Conservation (phyloP, 2,329 filamentous ascomycete genomes). For the Catunica adiposa region DNA sequence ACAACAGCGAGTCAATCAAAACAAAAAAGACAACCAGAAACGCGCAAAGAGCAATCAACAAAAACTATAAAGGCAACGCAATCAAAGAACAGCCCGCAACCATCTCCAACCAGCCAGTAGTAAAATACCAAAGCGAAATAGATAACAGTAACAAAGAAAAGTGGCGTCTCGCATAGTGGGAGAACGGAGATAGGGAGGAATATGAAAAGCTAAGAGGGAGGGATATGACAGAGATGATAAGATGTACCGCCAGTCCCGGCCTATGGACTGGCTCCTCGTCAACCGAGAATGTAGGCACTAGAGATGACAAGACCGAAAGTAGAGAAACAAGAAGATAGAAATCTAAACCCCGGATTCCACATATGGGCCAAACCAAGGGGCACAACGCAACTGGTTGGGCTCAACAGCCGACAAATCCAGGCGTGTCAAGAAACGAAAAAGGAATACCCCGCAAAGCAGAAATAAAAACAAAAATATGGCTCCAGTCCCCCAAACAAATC, state of each 20-base stretch:
- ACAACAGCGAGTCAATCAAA: constrained; percentile 7
- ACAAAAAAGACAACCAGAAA: neutral
- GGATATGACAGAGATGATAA: neutral
- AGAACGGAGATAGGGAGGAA: neutral
- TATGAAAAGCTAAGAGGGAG: too few relatives aligned
- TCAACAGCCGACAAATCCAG: neutral
- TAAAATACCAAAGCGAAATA: neutral
- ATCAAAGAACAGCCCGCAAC: neutral
- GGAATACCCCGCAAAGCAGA: neutral
- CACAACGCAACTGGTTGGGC: neutral
- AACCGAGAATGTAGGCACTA: neutral
- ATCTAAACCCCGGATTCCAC: neutral
- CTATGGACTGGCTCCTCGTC: neutral
- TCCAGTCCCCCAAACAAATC: neutral
- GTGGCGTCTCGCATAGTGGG: neutral
- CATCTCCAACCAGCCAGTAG: neutral
- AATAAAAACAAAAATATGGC: neutral
- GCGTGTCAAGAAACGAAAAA: neutral
- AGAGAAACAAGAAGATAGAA: neutral
- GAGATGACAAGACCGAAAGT: neutral
- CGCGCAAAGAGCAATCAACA: constrained; percentile 1
- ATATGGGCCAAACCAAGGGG: neutral
- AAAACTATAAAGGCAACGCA: neutral
- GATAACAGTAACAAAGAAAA: constrained; percentile 1
- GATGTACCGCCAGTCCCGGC: neutral